These are phyloP conservation scores for Penicillium vulpinum DNA, from an alignment of 2,329 filamentous ascomycete genomes.

Conservation along the genomic window DNA sequence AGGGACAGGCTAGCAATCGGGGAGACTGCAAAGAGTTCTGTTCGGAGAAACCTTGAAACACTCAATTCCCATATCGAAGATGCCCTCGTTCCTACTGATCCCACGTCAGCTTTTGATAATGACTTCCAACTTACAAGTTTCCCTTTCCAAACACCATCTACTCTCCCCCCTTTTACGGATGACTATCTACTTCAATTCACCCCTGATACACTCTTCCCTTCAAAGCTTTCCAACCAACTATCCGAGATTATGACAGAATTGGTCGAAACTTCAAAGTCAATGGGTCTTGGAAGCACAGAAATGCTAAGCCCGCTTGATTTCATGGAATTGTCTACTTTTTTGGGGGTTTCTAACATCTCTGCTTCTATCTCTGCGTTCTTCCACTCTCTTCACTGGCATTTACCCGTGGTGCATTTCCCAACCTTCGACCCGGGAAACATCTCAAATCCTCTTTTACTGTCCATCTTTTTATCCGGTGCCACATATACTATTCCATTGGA, in stretches of 20 bases:
- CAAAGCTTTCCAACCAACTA: conserved; percentile 27
- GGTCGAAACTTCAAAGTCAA: conserved; percentile 32
- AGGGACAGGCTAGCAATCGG: conserved; percentile 32
- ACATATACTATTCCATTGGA: conserved; percentile 27
- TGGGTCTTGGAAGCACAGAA: conserved; percentile 10
- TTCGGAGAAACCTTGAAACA: conserved; percentile 28
- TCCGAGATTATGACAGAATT: conserved; percentile 28
- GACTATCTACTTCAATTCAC: conserved; percentile 22
- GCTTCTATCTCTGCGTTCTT: conserved; percentile 32
- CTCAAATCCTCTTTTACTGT: conserved; percentile 27
- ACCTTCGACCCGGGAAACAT: conserved; percentile 31
- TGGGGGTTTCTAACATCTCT: conserved; percentile 29
- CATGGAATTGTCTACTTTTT: conserved; percentile 22
- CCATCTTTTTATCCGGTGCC: conserved; percentile 32
- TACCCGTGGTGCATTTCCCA: conserved; percentile 34
- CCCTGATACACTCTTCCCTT: conserved; percentile 19
- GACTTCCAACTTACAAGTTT: conserved; percentile 13
- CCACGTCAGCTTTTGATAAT: conserved; percentile 15
- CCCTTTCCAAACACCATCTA: conserved; percentile 12
- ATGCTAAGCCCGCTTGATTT: conserved; percentile 12
- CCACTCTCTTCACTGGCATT: conserved; percentile 35
- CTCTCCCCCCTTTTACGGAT: conserved; percentile 3
- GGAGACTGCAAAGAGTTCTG: conserved; percentile 32
- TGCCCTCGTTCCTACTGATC: conserved; percentile 24
- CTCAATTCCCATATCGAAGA: conserved; percentile 31